phyloP scores from a whole-genome alignment of 305 asterid species.

The Fraxinus ornus region DNA sequence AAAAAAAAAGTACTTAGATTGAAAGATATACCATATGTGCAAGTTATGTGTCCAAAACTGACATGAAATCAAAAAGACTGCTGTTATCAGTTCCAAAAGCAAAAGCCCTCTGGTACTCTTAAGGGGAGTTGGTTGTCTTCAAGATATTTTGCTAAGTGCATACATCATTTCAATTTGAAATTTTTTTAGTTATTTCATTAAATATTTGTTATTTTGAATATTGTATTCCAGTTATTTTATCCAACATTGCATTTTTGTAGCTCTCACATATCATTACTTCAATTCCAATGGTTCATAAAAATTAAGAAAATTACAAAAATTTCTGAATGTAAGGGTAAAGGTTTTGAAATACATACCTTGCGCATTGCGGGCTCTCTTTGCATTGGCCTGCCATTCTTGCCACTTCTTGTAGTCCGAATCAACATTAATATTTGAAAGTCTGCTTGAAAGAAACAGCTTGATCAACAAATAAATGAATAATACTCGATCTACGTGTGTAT shows the following conservation, averaged over 20 bases:
- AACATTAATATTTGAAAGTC: neutral
- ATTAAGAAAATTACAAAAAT: neutral
- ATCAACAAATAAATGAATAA: neutral
- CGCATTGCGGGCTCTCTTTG: neutral
- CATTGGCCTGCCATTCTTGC: neutral
- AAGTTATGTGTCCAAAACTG: neutral
- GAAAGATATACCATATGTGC: neutral
- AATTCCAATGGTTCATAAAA: too few species aligned
- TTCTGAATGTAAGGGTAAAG: neutral
- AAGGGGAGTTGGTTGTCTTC: neutral
- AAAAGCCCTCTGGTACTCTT: neutral
- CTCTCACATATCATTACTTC: neutral
- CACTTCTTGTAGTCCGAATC: neutral
- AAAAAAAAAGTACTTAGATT: neutral
- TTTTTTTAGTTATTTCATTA: neutral
- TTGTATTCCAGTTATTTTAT: neutral
- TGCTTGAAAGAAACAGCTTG: neutral
- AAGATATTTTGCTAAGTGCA: neutral
- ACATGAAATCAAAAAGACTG: neutral
- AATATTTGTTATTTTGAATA: too few species aligned
- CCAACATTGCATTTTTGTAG: neutral
- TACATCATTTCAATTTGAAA: neutral
- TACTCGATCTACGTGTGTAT: neutral
- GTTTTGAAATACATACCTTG: neutral
- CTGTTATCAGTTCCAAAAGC: neutral